Percentiles rank a stretch among this genome's conserved stretches.
These are phyloP conservation scores for Eurotiales sp. DNA, from an alignment of 2,329 filamentous ascomycete genomes.

Conservation along the genomic window DNA sequence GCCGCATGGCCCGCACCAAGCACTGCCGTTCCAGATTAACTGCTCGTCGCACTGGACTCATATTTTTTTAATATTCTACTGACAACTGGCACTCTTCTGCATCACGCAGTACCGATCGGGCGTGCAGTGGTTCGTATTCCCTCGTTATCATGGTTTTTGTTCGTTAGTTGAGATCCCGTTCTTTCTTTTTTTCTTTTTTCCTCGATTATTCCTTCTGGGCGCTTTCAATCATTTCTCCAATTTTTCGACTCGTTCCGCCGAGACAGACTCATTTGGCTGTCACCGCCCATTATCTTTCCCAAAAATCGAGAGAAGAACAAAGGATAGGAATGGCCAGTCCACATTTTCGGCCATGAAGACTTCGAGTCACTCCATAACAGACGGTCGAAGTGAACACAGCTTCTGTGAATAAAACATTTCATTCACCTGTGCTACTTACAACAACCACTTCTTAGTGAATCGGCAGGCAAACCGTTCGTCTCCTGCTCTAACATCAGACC, in stretches of 20 bases:
- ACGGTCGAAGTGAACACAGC: slow-evolving; percentile 5
- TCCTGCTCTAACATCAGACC: neutral
- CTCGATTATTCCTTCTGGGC: neutral
- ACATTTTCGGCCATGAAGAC: slow-evolving; percentile 3
- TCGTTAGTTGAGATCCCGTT: neutral
- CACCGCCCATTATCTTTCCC: neutral
- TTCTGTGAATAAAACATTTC: neutral
- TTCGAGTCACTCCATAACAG: neutral
- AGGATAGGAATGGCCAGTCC: slow-evolving; percentile 1
- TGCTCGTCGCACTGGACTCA: neutral
- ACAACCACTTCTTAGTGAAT: no score
- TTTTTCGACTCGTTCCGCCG: neutral
- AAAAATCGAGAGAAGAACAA: neutral
- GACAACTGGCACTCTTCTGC: slow-evolving; percentile 1
- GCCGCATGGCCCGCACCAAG: neutral
- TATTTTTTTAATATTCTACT: neutral
- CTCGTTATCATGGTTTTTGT: neutral
- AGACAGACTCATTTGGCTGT: neutral
- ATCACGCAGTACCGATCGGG: slow-evolving; percentile 5
- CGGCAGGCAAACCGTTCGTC: no score
- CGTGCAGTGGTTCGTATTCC: slow-evolving; percentile 1
- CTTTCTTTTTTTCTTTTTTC: neutral
- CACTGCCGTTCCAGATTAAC: slow-evolving; percentile 9
- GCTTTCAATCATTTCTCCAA: neutral
- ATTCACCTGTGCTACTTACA: no score